phyloP scores from a whole-genome alignment of 371 early-diverging fungal species.

The Batkoa obscura region DNA sequence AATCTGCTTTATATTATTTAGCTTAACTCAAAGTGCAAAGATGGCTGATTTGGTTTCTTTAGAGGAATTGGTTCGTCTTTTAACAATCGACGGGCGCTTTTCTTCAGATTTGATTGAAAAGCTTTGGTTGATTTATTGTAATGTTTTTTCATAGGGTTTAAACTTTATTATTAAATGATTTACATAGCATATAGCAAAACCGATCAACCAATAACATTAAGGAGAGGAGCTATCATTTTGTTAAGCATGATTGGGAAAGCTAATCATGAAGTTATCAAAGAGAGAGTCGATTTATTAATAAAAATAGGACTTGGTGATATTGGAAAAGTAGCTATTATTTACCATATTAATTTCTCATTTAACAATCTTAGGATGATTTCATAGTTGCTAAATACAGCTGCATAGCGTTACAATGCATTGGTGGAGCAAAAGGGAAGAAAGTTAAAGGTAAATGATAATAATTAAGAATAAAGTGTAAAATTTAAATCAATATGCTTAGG shows the following conservation, averaged over 20 bases:
- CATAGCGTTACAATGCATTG: constrained; percentile 65
- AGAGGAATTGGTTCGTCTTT: constrained; percentile 62
- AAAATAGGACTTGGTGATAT: constrained; percentile 68
- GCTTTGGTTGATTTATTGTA: constrained; percentile 71
- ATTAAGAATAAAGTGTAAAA: not conserved
- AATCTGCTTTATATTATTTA: constrained; percentile 7
- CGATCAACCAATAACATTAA: constrained; percentile 47
- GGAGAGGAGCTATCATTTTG: constrained; percentile 74
- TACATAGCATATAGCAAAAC: constrained; percentile 8
- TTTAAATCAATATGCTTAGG: not conserved
- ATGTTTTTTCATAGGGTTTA: not conserved
- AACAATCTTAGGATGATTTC: constrained; percentile 30
- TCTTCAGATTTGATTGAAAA: constrained; percentile 45
- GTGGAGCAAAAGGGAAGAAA: constrained; percentile 19
- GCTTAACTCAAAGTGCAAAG: constrained; percentile 61
- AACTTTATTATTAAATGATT: not conserved
- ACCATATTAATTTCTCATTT: not conserved
- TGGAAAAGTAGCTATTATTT: constrained; percentile 29
- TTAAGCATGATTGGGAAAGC: constrained; percentile 82
- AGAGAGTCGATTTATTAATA: constrained; percentile 61
- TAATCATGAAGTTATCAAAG: constrained; percentile 47
- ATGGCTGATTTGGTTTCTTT: constrained; percentile 85
- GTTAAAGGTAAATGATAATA: constrained; percentile 12
- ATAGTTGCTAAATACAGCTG: constrained; percentile 73
- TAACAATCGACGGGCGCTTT: constrained; percentile 42